Evolutionary conservation across 306 rosid genomes (phyloP), one percentile per base, ranked within the genome.

Genomic region (Bauhinia variegata): DNA sequence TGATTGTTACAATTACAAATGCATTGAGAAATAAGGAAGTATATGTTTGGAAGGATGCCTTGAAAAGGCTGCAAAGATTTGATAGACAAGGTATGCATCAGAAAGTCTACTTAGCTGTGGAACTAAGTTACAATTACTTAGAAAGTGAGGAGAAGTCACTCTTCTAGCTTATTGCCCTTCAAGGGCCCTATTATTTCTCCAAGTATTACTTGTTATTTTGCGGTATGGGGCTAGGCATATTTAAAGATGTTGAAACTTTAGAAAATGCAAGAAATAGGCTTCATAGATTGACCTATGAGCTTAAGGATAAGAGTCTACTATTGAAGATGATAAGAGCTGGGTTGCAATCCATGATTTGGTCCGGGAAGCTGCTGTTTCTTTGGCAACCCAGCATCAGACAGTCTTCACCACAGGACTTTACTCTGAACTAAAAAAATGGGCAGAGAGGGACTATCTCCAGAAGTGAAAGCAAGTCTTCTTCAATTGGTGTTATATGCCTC

Each of bases 301-400:
- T 75, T 23, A 67, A 51, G 11, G 37, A 5, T 13, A 7, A 12
- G 8, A 13, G 15, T 9, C 7, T 74, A 5, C 32, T 74, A 50
- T 52, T 42, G 60, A 75, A 0, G 7, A 34, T n/a, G 6, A 1
- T 0, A 7, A 6, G 16, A 10, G 5, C 1, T 0, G 0, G 0
- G 23, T 60, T 0, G 16, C 28, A n/a, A 23, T 75, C 59, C 79
- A 60, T 34, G 64, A 75, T 8, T 13, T 67, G 15, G 57, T 43
- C 10, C 36, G n/a, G 2, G 50, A 54, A 15, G 61, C 1, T 5
- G 70, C 54, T 12, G 10, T 28, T 7, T 33, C 6, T 0, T 15
- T 68, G 12, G 54, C 70, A 4, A 11, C 46, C 2, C 10, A 14
- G 31, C 11, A 15, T 46, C 16, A 30, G 4, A 30, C 11, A 2